These are phyloP conservation scores for Russula olivacea DNA, from an alignment of 768 basidiomycete species.

Conservation along the genomic window DNA sequence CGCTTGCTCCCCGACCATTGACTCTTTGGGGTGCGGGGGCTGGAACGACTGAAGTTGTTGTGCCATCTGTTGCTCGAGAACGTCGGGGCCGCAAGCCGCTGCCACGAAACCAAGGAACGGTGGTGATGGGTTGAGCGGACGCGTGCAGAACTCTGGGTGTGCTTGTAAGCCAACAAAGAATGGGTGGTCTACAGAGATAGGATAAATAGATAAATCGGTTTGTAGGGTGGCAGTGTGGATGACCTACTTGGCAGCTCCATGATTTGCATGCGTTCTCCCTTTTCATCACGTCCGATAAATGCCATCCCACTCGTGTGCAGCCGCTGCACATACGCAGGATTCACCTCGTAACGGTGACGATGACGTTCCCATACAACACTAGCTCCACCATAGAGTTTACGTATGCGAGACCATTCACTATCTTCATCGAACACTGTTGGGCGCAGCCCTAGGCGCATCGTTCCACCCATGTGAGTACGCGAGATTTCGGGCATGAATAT, in stretches of 20 bases:
- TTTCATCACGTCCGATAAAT: conserved; percentile 88
- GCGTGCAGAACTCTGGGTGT: conserved; percentile 97
- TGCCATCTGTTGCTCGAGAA: conserved; percentile 67
- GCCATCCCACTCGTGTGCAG: conserved; percentile 67
- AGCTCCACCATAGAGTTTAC: conserved; percentile 78
- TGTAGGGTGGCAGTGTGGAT: neutral
- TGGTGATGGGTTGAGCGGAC: conserved; percentile 95
- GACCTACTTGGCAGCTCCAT: conserved; percentile 75
- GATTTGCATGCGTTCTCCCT: conserved; percentile 96
- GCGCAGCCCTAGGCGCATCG: conserved; percentile 99
- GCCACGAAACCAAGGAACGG: conserved; percentile 95
- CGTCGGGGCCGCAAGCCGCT: conserved; percentile 51
- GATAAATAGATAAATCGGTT: neutral
- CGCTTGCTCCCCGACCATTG: conserved; percentile 66
- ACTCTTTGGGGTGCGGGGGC: conserved; percentile 69
- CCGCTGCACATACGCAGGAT: conserved; percentile 74
- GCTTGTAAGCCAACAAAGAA: conserved; percentile 94
- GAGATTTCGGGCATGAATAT: conserved; percentile 99
- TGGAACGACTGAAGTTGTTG: conserved; percentile 55
- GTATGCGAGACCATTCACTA: conserved; percentile 67
- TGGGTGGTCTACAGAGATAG: conserved; percentile 70
- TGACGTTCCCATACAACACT: conserved; percentile 93
- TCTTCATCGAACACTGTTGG: conserved; percentile 82
- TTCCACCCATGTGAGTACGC: conserved; percentile 96
- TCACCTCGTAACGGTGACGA: conserved; percentile 93